Conservation (phyloP, 805 yeast genomes). For the Clavispora santaluciae region DNA sequence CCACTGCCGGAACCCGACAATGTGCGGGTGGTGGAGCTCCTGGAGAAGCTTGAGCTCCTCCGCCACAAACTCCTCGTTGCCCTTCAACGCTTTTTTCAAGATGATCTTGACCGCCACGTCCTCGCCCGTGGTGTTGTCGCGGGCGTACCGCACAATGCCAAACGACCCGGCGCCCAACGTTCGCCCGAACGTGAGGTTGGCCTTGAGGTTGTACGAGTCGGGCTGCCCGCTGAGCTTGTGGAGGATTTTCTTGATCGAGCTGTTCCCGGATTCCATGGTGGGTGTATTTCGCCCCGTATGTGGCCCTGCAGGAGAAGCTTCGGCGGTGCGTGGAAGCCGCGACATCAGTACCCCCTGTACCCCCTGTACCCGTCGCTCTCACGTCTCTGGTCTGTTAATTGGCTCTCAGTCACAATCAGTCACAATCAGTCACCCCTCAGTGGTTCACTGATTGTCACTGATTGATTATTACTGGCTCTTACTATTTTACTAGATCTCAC, state of each 20-base stretch:
- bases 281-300: not conserved
- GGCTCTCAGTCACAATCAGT: no score
- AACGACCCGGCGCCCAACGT: slow-evolving; percentile 94
- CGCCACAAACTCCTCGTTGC: slow-evolving; percentile 68
- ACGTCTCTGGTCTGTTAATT: no score
- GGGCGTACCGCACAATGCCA: slow-evolving; percentile 85
- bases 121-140: slow-evolving; percentile 44
- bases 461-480: no score
- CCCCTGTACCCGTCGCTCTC: no score
- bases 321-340: not conserved
- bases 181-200: slow-evolving; percentile 68
- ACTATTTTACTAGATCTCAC: no score
- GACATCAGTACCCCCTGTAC: no score
- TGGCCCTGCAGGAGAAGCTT: not conserved
- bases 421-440: no score
- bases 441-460: no score
- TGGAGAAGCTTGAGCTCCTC: slow-evolving; percentile 73
- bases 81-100: slow-evolving; percentile 76
- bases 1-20: slow-evolving; percentile 89
- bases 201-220: slow-evolving; percentile 58
- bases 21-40: slow-evolving; percentile 72
- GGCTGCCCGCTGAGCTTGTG: slow-evolving; percentile 72
- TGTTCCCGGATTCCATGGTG: slow-evolving; percentile 4
- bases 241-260: slow-evolving; percentile 31
- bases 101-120: slow-evolving; percentile 89